Evolutionary conservation across 192 early-diverging fungal genomes (phyloP).

Genomic region (Entrophospora sp.): DNA sequence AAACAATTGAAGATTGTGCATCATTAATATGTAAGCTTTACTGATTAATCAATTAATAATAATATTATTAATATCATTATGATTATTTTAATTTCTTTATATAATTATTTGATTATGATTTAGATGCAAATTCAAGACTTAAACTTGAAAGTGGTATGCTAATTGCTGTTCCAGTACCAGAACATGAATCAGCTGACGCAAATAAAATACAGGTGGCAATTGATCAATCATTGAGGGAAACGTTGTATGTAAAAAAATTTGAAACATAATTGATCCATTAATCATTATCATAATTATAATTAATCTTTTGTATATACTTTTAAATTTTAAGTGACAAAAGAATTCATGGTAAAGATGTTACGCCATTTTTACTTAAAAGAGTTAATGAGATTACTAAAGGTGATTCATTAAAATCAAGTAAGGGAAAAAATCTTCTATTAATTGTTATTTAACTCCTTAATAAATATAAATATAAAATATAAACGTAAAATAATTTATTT

Average conservation of each 20-base stretch:
- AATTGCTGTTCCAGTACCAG: slow-evolving; percentile 84
- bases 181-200: slow-evolving; percentile 50
- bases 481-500: not conserved
- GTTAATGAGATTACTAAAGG: slow-evolving; percentile 80
- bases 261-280: not conserved
- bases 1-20: slow-evolving; percentile 44
- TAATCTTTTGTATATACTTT: not conserved
- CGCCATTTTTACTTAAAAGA: slow-evolving; percentile 86
- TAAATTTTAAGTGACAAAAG: slow-evolving; percentile 38
- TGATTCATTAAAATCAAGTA: slow-evolving; percentile 69
- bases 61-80: not conserved
- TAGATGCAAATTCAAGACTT: slow-evolving; percentile 52
- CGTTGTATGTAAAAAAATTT: slow-evolving; percentile 34
- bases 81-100: not conserved
- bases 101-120: not conserved
- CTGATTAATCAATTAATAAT: too few species aligned
- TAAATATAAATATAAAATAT: not conserved
- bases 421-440: too few species aligned
- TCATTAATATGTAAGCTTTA: slow-evolving; percentile 40
- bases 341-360: slow-evolving; percentile 79
- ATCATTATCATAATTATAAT: not conserved
- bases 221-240: slow-evolving; percentile 59
- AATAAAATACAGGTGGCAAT: slow-evolving; percentile 62
- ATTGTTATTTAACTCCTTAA: too few species aligned
- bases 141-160: slow-evolving; percentile 72